phyloP scores from a whole-genome alignment of 2,329 filamentous ascomycete genomes.

The Epichloe sp. region DNA sequence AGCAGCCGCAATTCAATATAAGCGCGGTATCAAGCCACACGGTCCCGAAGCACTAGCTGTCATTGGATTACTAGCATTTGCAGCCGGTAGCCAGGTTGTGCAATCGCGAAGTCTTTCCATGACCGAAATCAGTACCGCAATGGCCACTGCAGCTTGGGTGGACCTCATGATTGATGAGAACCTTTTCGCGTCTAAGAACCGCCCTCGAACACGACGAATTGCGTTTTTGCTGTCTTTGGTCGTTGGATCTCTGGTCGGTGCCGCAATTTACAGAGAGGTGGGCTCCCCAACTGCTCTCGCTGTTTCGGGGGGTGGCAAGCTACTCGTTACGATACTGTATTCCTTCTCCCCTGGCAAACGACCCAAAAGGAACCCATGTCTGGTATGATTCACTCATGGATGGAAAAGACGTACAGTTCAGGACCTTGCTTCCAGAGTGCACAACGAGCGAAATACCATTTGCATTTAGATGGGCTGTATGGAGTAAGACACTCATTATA shows the following conservation, averaged over 20 bases:
- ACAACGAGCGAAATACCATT: no score
- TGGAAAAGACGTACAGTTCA: no score
- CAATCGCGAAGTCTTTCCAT: constrained; percentile 39
- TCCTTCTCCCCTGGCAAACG: constrained; percentile 10
- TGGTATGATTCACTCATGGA: background rate
- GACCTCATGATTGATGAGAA: constrained; percentile 43
- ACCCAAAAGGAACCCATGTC: constrained; percentile 3
- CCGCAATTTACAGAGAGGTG: constrained; percentile 26
- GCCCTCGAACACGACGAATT: constrained; percentile 34
- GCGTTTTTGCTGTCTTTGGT: constrained; percentile 35
- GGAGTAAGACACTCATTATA: no score
- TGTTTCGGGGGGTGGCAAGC: constrained; percentile 14
- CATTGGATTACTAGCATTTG: constrained; percentile 39
- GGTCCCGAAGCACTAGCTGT: constrained; percentile 28
- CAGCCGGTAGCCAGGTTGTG: constrained; percentile 46
- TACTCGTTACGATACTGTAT: constrained; percentile 12
- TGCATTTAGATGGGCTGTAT: no score
- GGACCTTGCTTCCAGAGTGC: no score
- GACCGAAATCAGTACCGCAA: constrained; percentile 50
- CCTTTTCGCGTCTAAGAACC: constrained; percentile 33
- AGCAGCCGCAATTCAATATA: constrained; percentile 35
- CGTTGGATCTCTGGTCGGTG: constrained; percentile 37
- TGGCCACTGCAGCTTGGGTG: constrained; percentile 51
- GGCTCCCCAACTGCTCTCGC: constrained; percentile 13
- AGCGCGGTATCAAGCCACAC: constrained; percentile 21